Conservation (phyloP, 2,329 filamentous ascomycete species). For the Dactylellina haptotyla region DNA sequence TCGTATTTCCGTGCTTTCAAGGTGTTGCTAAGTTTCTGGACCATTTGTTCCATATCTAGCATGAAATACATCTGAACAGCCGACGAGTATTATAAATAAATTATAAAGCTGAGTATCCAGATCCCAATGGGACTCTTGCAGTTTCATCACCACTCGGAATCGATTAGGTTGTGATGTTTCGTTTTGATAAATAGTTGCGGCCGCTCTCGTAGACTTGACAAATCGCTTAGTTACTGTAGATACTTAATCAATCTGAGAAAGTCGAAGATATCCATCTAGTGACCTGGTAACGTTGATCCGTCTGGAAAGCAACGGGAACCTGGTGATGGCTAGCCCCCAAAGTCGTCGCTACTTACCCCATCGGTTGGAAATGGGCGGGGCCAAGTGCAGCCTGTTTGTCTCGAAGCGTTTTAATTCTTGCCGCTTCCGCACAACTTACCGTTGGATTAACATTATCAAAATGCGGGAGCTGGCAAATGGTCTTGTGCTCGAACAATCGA, state of each 20-base stretch:
- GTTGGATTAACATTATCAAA: conserved; percentile 48
- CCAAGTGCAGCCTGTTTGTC: conserved; percentile 48
- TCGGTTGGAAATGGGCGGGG: conserved; percentile 32
- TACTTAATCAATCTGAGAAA: conserved; percentile 32
- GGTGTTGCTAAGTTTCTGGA: conserved; percentile 25
- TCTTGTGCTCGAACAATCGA: conserved; percentile 50
- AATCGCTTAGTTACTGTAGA: conserved; percentile 42
- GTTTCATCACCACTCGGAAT: conserved; percentile 34
- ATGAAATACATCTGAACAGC: conserved; percentile 15
- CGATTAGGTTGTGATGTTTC: conserved; percentile 40
- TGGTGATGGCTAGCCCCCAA: conserved; percentile 25
- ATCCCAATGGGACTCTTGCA: conserved; percentile 30
- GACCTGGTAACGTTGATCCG: conserved; percentile 36
- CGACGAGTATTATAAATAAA: conserved; percentile 25
- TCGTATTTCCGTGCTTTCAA: conserved; percentile 44
- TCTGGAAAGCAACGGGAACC: conserved; percentile 25
- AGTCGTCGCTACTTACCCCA: conserved; percentile 46
- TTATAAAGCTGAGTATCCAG: conserved; percentile 16
- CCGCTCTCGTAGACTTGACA: conserved; percentile 41
- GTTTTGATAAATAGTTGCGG: conserved; percentile 31
- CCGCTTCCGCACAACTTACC: conserved; percentile 51
- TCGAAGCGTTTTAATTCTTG: conserved; percentile 51
- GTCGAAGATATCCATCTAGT: conserved; percentile 17
- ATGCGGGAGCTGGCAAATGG: conserved; percentile 50
- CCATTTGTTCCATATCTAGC: conserved; percentile 1